A percentile compares a stretch with the other conserved stretches of the same genome.
Conservation (phyloP, 306 rosid species). For the Glycine latifolia region DNA sequence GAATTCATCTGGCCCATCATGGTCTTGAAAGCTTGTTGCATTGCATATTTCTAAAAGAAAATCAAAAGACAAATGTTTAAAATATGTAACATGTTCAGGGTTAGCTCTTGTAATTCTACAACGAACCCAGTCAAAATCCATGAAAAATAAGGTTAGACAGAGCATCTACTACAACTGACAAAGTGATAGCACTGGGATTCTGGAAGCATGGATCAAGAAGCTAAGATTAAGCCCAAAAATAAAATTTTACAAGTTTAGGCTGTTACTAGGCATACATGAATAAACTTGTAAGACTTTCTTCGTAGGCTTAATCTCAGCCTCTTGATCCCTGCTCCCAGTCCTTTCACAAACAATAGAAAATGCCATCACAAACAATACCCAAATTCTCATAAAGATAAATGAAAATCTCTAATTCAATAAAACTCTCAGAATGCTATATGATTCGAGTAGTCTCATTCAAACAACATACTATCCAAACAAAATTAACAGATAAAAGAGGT, state of each 20-base stretch:
- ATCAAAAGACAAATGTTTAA: slow-evolving; percentile 37
- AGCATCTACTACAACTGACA: slow-evolving; percentile 19
- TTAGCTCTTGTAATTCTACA: slow-evolving; percentile 24
- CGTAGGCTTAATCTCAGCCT: neutral
- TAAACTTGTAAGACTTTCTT: neutral
- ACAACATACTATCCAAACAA: neutral
- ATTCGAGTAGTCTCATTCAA: neutral
- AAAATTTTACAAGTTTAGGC: neutral
- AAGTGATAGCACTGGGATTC: neutral
- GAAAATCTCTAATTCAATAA: neutral
- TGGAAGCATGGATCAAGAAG: neutral
- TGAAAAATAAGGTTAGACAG: slow-evolving; percentile 34
- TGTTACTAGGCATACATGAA: neutral
- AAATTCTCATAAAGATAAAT: neutral
- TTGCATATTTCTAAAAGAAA: slow-evolving; percentile 84
- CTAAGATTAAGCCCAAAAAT: neutral
- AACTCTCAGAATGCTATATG: neutral
- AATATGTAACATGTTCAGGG: slow-evolving; percentile 19
- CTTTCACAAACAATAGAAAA: slow-evolving; percentile 11
- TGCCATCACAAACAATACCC: slow-evolving; percentile 6
- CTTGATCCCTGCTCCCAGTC: slow-evolving; percentile 3
- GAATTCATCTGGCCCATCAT: slow-evolving; percentile 93
- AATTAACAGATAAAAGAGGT: neutral
- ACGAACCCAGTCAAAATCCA: slow-evolving; percentile 16
- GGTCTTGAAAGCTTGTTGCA: slow-evolving; percentile 99